Conservation (phyloP, 2,329 filamentous ascomycete genomes). For the Microsporum canis region DNA sequence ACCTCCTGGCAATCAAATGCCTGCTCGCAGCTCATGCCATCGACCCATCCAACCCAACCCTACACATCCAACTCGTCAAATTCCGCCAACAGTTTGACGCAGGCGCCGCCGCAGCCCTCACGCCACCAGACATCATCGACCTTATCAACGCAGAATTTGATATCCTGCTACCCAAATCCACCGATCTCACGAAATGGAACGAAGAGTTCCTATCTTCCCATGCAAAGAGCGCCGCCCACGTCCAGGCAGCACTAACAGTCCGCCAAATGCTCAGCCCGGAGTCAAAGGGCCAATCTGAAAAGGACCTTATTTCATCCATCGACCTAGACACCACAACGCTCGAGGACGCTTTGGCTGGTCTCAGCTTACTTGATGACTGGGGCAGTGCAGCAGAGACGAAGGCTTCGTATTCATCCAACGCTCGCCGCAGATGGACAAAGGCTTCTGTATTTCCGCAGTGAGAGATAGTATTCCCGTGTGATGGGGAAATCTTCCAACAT, state of each 20-base stretch:
- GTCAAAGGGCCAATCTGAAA: conserved; percentile 47
- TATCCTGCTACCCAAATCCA: conserved; percentile 44
- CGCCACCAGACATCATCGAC: conserved; percentile 54
- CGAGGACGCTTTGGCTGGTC: conserved; percentile 46
- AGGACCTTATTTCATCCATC: conserved; percentile 51
- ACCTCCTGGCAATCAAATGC: conserved; percentile 74
- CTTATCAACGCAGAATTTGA: conserved; percentile 60
- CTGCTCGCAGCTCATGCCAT: conserved; percentile 62
- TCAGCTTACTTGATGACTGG: conserved; percentile 43
- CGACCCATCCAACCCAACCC: conserved; percentile 55
- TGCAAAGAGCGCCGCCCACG: conserved; percentile 49
- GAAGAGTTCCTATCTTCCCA: conserved; percentile 53
- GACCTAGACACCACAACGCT: conserved; percentile 42
- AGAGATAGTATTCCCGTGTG: not conserved
- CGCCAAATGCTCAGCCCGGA: conserved; percentile 48
- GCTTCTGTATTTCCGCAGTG: conserved; percentile 25
- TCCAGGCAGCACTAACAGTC: conserved; percentile 52
- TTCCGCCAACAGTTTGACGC: conserved; percentile 54
- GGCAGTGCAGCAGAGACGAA: conserved; percentile 39
- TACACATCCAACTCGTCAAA: conserved; percentile 63
- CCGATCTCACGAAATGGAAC: conserved; percentile 54
- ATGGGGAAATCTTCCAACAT: not conserved
- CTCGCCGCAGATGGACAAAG: conserved; percentile 31
- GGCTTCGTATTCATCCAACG: conserved; percentile 38
- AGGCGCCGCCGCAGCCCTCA: conserved; percentile 40